These are phyloP conservation scores for Bassia scoparia DNA, from an alignment of 148 eudicot genomes.

Conservation along the genomic window DNA sequence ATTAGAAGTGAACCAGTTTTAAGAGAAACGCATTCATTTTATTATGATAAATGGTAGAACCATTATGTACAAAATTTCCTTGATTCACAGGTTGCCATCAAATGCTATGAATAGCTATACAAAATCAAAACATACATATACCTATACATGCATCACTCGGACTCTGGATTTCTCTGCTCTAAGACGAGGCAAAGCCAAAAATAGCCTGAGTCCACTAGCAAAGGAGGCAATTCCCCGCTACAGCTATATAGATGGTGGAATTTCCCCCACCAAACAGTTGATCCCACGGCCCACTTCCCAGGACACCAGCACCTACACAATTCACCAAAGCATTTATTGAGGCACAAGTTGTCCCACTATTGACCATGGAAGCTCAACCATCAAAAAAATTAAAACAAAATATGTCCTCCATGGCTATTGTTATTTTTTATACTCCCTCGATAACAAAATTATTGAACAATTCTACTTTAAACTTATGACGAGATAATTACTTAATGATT, in stretches of 20 bases:
- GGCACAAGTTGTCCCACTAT: background rate
- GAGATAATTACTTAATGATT: no score
- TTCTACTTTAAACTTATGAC: no score
- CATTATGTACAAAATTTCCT: conserved; percentile 28
- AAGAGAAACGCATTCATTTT: conserved; percentile 2
- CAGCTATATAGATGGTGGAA: conserved; percentile 76
- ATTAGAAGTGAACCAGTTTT: conserved; percentile 5
- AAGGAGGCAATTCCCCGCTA: conserved; percentile 61
- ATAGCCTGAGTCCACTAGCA: conserved; percentile 64
- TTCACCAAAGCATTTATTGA: conserved; percentile 9
- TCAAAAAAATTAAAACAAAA: background rate
- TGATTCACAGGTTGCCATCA: conserved; percentile 21
- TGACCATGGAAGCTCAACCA: background rate
- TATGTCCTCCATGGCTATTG: no score
- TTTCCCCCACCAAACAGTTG: conserved; percentile 83
- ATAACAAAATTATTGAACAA: no score
- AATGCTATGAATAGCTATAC: conserved; percentile 27
- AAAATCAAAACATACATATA: conserved; percentile 29
- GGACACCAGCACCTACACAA: conserved; percentile 82
- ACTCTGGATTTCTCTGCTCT: conserved; percentile 48
- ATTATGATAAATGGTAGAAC: conserved; percentile 16
- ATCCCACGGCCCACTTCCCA: conserved; percentile 95
- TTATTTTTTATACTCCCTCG: no score
- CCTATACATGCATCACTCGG: conserved; percentile 42
- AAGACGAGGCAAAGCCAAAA: conserved; percentile 51